Evolutionary conservation across 1,284 basidiomycete species (phyloP), one percentile per base, ranked within the genome.

Genomic region (Singerocomus rubriflavus): DNA sequence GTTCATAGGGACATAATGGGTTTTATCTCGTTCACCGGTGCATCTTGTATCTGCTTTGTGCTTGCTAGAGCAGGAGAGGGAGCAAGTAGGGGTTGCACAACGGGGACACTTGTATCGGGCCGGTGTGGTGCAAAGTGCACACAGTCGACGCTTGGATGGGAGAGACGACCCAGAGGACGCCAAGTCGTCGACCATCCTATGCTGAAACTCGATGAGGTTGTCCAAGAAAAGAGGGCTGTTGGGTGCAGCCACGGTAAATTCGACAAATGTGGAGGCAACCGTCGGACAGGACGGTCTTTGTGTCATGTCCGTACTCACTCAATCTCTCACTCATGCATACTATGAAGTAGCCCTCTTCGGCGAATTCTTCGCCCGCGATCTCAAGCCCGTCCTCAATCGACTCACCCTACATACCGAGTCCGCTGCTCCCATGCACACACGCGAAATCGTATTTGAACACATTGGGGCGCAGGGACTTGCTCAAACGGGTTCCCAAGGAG

Each of bases 321-420:
- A 60, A 29, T 52, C 64, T 6, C 53, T 65, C 41, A 57, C 71
- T 6, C 80, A 85, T 61, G 75, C 75, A 44, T 90, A 88, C 64
- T 90, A 89, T 61, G 88, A 90, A 71, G 84, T 90, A 48, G 84
- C 85, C 0, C 79, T 90, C 49, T 88, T 84, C 49, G 87, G 84
- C 54, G 86, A 88, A 60, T 89, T 90, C 72, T 79, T 76, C 50
- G 67, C 78, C 44, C 71, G 75, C 33, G 82, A 84, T 54, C 75
- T 81, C 40, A 79, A 81, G 63, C 70, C 85, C 0, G 82, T 90
- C 52, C 72, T 89, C 49, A 87, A 90, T 64, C 79, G 87, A 32
- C 80, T 90, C 46, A 88, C 87, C 7, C 73, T 90, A 13, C 82
- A 88, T 58, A 80, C 81, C 71, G 87, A 90, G 64, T 85, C 84